Evolutionary conservation across 2,329 filamentous ascomycete species (phyloP).

Genomic region (Ustulina deusta): DNA sequence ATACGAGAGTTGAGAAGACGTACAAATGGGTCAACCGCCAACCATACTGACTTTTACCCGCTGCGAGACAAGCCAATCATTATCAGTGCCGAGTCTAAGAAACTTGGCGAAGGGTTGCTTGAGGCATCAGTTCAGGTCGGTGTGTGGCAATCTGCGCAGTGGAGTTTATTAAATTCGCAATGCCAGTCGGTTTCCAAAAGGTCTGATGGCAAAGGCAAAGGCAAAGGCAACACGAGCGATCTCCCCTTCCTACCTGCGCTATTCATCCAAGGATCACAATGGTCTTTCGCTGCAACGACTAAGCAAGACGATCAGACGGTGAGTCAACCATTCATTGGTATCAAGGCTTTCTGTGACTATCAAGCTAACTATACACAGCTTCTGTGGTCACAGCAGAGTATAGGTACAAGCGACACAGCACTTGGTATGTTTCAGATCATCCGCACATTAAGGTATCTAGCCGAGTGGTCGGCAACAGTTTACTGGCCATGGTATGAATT

Average conservation of each 20-base stretch:
- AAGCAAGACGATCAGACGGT: constrained; percentile 8
- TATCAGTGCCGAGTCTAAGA: constrained; percentile 18
- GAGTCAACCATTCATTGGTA: not conserved
- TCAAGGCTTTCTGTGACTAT: not conserved
- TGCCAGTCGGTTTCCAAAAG: not conserved
- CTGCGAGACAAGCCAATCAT: constrained; percentile 16
- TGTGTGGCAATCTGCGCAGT: constrained; percentile 25
- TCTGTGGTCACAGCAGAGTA: constrained; percentile 12
- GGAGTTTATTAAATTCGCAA: constrained; percentile 14
- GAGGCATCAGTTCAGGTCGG: constrained; percentile 18
- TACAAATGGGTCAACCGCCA: not conserved
- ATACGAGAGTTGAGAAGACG: constrained; percentile 4
- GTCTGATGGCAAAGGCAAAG: not conserved
- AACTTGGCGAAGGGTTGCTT: constrained; percentile 10
- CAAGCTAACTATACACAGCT: constrained; percentile 4
- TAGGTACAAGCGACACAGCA: constrained; percentile 13
- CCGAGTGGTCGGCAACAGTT: constrained; percentile 1
- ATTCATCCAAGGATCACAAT: constrained; percentile 21
- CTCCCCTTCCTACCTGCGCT: constrained; percentile 11
- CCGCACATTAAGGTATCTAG: constrained; percentile 10
- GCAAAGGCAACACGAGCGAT: not conserved
- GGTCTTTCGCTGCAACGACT: constrained; percentile 24
- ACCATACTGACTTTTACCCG: constrained; percentile 23
- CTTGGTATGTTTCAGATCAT: constrained; percentile 25
- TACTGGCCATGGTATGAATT: constrained; percentile 27